Base-by-base conservation (phyloP, 2,329 filamentous ascomycete species). In the Pyrenophora teres region DNA sequence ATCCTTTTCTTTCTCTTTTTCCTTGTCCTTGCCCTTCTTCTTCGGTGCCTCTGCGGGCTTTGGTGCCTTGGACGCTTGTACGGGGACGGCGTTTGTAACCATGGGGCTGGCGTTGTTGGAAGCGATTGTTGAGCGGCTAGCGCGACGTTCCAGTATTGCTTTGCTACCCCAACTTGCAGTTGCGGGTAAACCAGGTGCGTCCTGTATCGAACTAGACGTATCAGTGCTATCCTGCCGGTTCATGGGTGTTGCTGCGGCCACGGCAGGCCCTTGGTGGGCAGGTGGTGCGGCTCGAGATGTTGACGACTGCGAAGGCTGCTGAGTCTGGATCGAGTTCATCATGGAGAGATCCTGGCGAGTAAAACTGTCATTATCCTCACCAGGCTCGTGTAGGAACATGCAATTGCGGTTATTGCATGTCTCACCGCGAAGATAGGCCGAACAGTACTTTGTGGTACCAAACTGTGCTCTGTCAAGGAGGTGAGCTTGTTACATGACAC, bases 401-500 rank as follows among this genome's bases (percentile, higher is more conserved):
- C 94, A 99, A 57, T 94, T 93, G 44, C 92, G 87, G 68, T 99
- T 99, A 50, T 90, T 92, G 75, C 94, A 99, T 60, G 87, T 88
- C 74, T 99, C 94, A 62, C 95, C 92, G 51, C 95, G 89, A 15
- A 99, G 81, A 80, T 95, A 99, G 3, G 94, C 93, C 0, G 94
- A 99, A 74, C 94, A 99, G 74, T 99, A 99, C 73, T 99, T 99
- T 4, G 94, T 99, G 0, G 94, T 99, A 19, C 94, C 94, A 60
- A 87, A 87, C 70, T 88, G 86, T 10, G 86, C 86, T 62, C 86
- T 84, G 50, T 38, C 46, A 23, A 15, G 36, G 2, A 25, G 13
- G 49, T 70, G 8, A 72, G 65, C 50, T 50, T 58, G 50, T 43
- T 52, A 31, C 18, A 40, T 41, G 40, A 27, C 25, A 37, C 40